These are phyloP conservation scores for Pythium sp. DNA, from an alignment of 352 stramenopile species.

Conservation along the genomic window DNA sequence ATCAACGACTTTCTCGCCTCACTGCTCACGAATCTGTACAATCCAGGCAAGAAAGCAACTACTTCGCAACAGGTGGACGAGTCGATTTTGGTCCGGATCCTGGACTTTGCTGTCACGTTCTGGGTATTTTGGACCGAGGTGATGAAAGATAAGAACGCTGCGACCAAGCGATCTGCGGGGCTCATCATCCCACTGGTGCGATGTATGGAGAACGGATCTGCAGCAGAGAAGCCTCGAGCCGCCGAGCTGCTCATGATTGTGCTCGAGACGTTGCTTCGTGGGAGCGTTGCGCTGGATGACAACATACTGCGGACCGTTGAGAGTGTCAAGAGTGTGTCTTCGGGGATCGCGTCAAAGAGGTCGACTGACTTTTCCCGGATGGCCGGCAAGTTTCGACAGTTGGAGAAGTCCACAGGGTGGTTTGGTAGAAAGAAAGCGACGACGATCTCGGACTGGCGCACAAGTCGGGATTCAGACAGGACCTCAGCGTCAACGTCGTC, in stretches of 20 bases:
- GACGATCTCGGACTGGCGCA: constrained; percentile 20
- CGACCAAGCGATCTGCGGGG: constrained; percentile 50
- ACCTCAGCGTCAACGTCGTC: background rate
- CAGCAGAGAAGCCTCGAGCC: constrained; percentile 58
- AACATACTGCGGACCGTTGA: constrained; percentile 44
- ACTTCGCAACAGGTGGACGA: constrained; percentile 36
- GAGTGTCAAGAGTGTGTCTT: constrained; percentile 41
- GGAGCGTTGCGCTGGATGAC: constrained; percentile 50
- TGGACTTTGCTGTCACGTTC: constrained; percentile 72
- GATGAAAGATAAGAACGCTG: constrained; percentile 45
- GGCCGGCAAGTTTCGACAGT: constrained; percentile 62
- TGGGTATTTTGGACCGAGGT: constrained; percentile 67
- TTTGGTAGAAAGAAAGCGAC: constrained; percentile 34
- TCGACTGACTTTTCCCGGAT: constrained; percentile 68
- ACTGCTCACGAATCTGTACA: constrained; percentile 50
- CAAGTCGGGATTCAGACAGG: constrained; percentile 2
- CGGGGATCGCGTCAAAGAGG: constrained; percentile 56
- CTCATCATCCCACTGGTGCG: constrained; percentile 52
- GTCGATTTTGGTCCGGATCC: constrained; percentile 49
- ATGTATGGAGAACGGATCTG: constrained; percentile 45
- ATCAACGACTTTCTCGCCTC: constrained; percentile 73
- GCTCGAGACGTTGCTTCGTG: constrained; percentile 48
- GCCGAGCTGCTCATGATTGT: constrained; percentile 69
- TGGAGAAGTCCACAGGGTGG: constrained; percentile 49
- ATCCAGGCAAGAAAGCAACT: constrained; percentile 14